phyloP scores from a whole-genome alignment of 2,329 filamentous ascomycete genomes.

The Diplodia sapinea region DNA sequence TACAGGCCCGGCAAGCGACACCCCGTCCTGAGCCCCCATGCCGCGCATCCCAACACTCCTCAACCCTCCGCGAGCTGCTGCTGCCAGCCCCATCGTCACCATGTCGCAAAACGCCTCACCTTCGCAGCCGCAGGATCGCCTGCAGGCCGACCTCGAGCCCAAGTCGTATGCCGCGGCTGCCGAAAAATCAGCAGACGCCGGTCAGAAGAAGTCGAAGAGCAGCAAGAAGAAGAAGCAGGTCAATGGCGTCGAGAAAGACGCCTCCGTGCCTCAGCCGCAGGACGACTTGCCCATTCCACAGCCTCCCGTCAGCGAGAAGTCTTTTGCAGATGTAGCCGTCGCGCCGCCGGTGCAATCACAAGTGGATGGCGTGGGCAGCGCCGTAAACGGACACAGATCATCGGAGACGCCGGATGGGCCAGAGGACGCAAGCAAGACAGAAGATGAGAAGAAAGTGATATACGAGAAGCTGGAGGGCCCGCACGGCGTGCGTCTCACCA shows the following conservation, averaged over 20 bases:
- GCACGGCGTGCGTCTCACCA: constrained; percentile 54
- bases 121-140: constrained; percentile 48
- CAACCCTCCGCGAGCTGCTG: constrained; percentile 28
- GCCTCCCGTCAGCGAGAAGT: constrained; percentile 40
- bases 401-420: constrained; percentile 31
- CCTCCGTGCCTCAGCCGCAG: neutral
- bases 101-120: constrained; percentile 53
- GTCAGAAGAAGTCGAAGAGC: constrained; percentile 18
- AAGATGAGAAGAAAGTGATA: constrained; percentile 41
- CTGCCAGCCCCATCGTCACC: constrained; percentile 30
- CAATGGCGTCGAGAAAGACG: constrained; percentile 2
- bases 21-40: constrained; percentile 10
- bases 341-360: constrained; percentile 24
- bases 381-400: neutral
- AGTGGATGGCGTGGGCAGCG: constrained; percentile 20
- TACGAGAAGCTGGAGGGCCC: constrained; percentile 54
- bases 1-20: constrained; percentile 19
- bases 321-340: constrained; percentile 46
- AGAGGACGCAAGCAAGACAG: constrained; percentile 19
- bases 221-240: constrained; percentile 17
- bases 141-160: constrained; percentile 47
- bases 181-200: constrained; percentile 32
- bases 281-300: constrained; percentile 18
- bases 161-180: constrained; percentile 50
- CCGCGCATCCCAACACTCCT: constrained; percentile 16